Base-by-base conservation (phyloP, 495 filamentous ascomycete genomes). In the Pseudevernia furfuracea region DNA sequence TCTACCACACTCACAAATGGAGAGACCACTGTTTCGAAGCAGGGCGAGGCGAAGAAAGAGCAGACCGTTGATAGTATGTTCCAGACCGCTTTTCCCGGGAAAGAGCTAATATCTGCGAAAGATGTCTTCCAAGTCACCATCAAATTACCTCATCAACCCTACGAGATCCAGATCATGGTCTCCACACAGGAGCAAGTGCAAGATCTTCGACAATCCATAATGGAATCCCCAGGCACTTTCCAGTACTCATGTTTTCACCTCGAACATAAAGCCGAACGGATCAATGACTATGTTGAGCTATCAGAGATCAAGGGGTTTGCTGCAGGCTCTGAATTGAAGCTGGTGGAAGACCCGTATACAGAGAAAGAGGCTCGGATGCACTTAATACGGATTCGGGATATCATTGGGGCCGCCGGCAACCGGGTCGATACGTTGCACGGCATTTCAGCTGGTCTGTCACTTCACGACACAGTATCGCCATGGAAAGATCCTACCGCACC, bases 211-310 rank as follows among this genome's bases (percentile, higher is more conserved):
- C 93, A 97, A 77, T 94, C 94, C 37, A 88, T 99, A 71, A 88
- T 96, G 74, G 95, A 99, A 75, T 81, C 89, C 57, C 95, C 95
- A n/a, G 82, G 86, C 60, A 92, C 92, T 60, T 88, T 96, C 76
- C 92, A 96, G 76, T 97, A 97, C 79, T 93, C 95, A 48, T 99
- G 95, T 79, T 99, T 99, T 81, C 95, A 97, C 76, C 85, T 99
- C 49, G 92, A 97, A 73, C 85, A 89, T 77, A 84, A 90, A 28
- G 88, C 89, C 61, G 77, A 87, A 70, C 86, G 89, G 52, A 87
- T 97, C 80, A 97, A 97, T 73, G 95, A 99, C 77, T 97, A 92
- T 68, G 79, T 93, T 62, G 91, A 96, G 77, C 80, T 99, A 53
- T 94, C 92, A 34, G 95, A 97, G 73, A 88, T 97, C 28, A 80